Percentiles rank a stretch among this genome's conserved stretches.
Evolutionary conservation across 805 yeast species (phyloP).

Genomic region (Saturnispora hagleri): DNA sequence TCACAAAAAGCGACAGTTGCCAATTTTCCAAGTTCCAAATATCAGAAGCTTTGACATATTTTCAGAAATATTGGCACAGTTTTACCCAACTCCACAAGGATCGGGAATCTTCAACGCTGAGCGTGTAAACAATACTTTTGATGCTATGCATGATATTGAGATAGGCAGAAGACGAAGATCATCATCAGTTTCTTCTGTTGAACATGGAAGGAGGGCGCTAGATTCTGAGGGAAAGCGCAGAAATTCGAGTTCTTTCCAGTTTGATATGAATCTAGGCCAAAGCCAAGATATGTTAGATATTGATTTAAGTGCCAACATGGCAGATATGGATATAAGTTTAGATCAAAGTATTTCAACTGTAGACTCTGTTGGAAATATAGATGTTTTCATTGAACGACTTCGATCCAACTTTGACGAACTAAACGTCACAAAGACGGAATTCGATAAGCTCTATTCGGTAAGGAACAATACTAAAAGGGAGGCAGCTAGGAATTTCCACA

Average conservation of each 20-base stretch:
- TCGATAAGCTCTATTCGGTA: neutral
- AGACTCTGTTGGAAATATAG: neutral
- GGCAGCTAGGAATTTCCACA: conserved; percentile 17
- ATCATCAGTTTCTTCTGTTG: conserved; percentile 15
- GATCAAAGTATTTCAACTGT: neutral
- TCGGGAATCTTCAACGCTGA: neutral
- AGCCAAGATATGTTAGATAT: conserved; percentile 4
- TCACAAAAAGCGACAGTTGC: neutral
- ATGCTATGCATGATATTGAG: conserved; percentile 4
- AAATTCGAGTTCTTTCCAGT: conserved; percentile 10
- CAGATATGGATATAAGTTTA: conserved; percentile 9
- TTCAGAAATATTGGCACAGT: neutral
- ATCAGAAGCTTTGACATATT: neutral
- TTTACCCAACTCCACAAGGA: neutral
- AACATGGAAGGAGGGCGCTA: conserved; percentile 10
- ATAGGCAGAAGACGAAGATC: conserved; percentile 10
- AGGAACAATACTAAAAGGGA: conserved; percentile 5
- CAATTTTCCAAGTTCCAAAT: neutral
- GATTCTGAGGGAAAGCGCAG: neutral
- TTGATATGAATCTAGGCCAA: conserved; percentile 8
- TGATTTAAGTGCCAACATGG: conserved; percentile 8
- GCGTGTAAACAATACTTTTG: neutral
- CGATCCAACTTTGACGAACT: neutral
- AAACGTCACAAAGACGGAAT: neutral
- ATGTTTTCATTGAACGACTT: neutral